These are phyloP conservation scores for Boletus rufocinnamomeus DNA, from an alignment of 768 basidiomycete species.

Conservation along the genomic window DNA sequence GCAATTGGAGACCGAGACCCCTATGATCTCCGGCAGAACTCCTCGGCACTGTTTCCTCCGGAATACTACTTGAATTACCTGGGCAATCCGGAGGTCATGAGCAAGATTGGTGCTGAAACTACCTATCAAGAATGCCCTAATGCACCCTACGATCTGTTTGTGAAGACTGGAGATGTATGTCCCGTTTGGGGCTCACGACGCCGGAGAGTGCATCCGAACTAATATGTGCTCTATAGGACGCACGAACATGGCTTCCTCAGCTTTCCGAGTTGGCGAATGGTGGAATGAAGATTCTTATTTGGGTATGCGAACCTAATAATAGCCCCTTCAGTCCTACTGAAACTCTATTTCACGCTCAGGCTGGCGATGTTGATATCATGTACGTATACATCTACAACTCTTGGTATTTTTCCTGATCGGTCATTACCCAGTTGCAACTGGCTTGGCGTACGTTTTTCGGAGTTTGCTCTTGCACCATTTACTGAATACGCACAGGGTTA, in stretches of 20 bases:
- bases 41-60: slow-evolving; percentile 54
- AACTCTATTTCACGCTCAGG: slow-evolving; percentile 12
- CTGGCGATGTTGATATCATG: slow-evolving; percentile 34
- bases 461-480: background rate
- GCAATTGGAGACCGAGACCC: slow-evolving; percentile 55
- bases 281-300: slow-evolving; percentile 40
- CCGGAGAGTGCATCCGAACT: background rate
- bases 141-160: slow-evolving; percentile 44
- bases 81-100: slow-evolving; percentile 35
- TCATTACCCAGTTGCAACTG: slow-evolving; percentile 19
- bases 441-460: slow-evolving; percentile 36
- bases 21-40: slow-evolving; percentile 59
- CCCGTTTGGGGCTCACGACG: background rate
- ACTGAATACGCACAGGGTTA: slow-evolving; percentile 27
- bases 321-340: background rate
- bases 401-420: background rate
- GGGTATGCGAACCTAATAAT: slow-evolving; percentile 30
- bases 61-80: slow-evolving; percentile 56
- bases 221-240: slow-evolving; percentile 27
- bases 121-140: slow-evolving; percentile 52
- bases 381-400: slow-evolving; percentile 7
- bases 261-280: slow-evolving; percentile 40
- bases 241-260: slow-evolving; percentile 40
- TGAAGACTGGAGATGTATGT: slow-evolving; percentile 57
- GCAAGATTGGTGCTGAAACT: slow-evolving; percentile 53